Base-by-base conservation (phyloP, 2,329 filamentous ascomycete species). In the Alternaria dauci region DNA sequence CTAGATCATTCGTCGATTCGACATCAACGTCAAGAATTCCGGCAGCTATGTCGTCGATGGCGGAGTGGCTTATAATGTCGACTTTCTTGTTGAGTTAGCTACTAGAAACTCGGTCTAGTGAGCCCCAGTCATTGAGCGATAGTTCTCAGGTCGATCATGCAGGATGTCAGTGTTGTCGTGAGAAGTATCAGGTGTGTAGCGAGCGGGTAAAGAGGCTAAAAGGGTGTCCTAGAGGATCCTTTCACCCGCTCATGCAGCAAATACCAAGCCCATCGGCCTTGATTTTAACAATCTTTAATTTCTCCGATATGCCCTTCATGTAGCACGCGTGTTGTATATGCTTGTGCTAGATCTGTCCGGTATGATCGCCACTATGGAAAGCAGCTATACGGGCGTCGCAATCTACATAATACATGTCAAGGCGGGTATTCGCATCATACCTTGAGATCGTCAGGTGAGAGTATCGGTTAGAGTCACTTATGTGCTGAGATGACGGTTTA, bases 21-120 rank as follows among this genome's bases (percentile, higher is more conserved):
- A 77, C 52, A 58, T 77, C 16, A 65, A 73, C 38, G 36, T 76
- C 39, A 52, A 63, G 52, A 52, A 59, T 20, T 43, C 67, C n/a
- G 73, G 73, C 0, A 58, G 60, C 39, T 74, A 71, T 55, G 60
- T 72, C 11, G 73, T 74, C 30, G 68, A 67, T 25, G 74, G 76
- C 4, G 75, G 74, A 4, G 71, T 76, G 16, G 73, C 69, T 3
- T 74, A 72, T 43, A 76, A 76, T 20, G 55, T 66, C 34, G 67
- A 58, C 2, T 72, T 77, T 38, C 30, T 69, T 36, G 72, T 62
- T 2, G 65, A 47, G 23, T 16, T 65, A 25, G 41, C 51, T 64
- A 20, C 16, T 14, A 60, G 47, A n/a, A 20, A 56, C 12, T 14
- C 36, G 14, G 18, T 18, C 48, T 46, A 47, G 26, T 54, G 26